phyloP scores from a whole-genome alignment of 2,329 filamentous ascomycete species.

The Chaetomiaceae sp. region DNA sequence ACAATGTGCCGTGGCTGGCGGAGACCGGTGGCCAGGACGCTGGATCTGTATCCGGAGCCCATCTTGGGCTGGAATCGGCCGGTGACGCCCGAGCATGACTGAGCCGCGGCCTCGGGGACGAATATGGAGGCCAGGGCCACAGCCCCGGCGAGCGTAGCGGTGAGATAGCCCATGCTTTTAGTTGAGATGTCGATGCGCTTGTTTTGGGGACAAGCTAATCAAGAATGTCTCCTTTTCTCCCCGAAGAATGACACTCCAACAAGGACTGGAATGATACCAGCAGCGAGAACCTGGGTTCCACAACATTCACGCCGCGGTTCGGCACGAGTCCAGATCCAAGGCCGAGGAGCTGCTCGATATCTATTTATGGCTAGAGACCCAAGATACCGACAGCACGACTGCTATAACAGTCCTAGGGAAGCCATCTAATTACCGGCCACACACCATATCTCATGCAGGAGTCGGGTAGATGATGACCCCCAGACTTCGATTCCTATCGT shows the following conservation, averaged over 20 bases:
- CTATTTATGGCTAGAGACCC: too few species aligned
- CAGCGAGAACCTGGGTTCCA: not conserved
- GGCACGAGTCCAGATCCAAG: not conserved
- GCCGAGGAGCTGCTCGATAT: not conserved
- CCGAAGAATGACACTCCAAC: too few species aligned
- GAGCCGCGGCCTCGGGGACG: conserved; percentile 1
- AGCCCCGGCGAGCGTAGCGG: conserved; percentile 2
- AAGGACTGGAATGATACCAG: not conserved
- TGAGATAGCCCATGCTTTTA: conserved; percentile 4
- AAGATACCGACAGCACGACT: too few species aligned
- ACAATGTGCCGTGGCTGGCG: conserved; percentile 20
- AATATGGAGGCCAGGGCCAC: conserved; percentile 9
- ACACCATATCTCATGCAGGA: too few species aligned
- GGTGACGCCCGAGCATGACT: conserved; percentile 16
- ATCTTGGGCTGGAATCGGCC: conserved; percentile 20
- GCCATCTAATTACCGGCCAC: not conserved
- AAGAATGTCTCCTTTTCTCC: too few species aligned
- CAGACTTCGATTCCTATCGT: not conserved
- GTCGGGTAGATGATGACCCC: too few species aligned
- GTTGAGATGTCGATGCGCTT: too few species aligned
- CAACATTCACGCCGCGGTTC: not conserved
- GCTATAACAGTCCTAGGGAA: not conserved
- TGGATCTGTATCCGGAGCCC: conserved; percentile 19
- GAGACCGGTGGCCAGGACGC: conserved; percentile 21
- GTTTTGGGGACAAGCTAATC: too few species aligned